A percentile compares a stretch with the other conserved stretches of the same genome.
phyloP scores from a whole-genome alignment of 2,329 filamentous ascomycete species.

The Coniella vitis region DNA sequence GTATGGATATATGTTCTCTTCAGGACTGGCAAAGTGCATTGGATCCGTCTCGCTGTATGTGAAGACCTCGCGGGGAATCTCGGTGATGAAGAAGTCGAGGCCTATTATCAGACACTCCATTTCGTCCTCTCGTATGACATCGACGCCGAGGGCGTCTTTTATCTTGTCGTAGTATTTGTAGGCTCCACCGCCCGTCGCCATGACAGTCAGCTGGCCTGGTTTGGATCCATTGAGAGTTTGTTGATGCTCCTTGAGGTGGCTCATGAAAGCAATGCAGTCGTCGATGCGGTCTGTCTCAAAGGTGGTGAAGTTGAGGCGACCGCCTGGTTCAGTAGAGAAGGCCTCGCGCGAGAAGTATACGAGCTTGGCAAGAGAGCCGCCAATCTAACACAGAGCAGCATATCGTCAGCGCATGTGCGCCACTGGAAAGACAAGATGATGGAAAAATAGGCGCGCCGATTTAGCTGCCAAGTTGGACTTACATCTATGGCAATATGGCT shows the following conservation, averaged over 20 bases:
- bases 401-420: background rate
- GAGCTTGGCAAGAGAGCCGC: conserved; percentile 89
- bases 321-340: conserved; percentile 71
- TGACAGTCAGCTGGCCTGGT: conserved; percentile 72
- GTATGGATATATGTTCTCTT: conserved; percentile 86
- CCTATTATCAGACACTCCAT: conserved; percentile 98
- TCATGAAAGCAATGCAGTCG: conserved; percentile 87
- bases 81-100: conserved; percentile 97
- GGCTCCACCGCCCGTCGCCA: conserved; percentile 92
- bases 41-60: conserved; percentile 88
- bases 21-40: conserved; percentile 77
- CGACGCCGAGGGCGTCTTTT: conserved; percentile 72
- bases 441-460: too few relatives aligned
- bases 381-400: conserved; percentile 59
- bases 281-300: conserved; percentile 96
- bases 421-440: background rate
- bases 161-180: conserved; percentile 97
- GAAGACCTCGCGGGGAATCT: conserved; percentile 95
- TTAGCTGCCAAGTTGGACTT: conserved; percentile 31
- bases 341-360: conserved; percentile 94
- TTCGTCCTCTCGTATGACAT: conserved; percentile 89
- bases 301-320: conserved; percentile 87
- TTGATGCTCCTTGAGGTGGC: conserved; percentile 76
- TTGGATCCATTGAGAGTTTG: conserved; percentile 65
- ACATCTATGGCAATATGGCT: conserved; percentile 97